Evolutionary conservation across 1,139 yeast genomes (phyloP), one percentile per base, ranked within the genome.

Genomic region (Hansenula anomala): DNA sequence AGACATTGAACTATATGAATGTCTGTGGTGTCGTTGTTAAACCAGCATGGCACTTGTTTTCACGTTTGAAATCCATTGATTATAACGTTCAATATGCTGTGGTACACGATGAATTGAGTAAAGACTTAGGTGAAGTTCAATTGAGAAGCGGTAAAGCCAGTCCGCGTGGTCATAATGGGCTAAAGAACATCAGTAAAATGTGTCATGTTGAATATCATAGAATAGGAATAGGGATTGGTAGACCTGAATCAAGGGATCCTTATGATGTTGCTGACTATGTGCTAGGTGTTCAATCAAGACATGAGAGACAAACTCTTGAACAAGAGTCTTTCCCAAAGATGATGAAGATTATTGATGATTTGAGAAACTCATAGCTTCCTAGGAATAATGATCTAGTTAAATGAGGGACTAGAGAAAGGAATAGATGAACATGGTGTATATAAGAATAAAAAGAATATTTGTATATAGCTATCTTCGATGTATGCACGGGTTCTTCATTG

Each of bases 161-260:
- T 42, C 70, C 78, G 11, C 62, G 88, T 41, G 96, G 96, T 0
- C 96, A 88, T 52, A 87, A 86, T 55, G 96, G 96, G 0, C 64
- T 88, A 33, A 69, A 73, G 46, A 75, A 82, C 28, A 71, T 86
- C 15, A 71, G 71, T 36, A 52, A 57, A 15, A 40, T 45, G 19
- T 63, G 61, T 41, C 69, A 70, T 2, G 67, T 72, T 12, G 58
- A 63, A 4, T 63, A 54, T 38, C 44, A 50, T 14, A 72, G 81
- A 43, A 55, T 87, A 7, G 75, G 82, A 13, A 64, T 88, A 10
- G 96, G 96, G 0, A 81, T 88, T 18, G 95, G 86, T 2, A 67
- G 85, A 38, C 84, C 90, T 0, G 63, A 55, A 6, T 52, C 60
- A 12, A 58, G 69, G 44, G 64, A 66, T 29, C 61, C 70, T 1